Base-by-base conservation (phyloP, 2,329 filamentous ascomycete genomes). In the Cercospora nicotianae region DNA sequence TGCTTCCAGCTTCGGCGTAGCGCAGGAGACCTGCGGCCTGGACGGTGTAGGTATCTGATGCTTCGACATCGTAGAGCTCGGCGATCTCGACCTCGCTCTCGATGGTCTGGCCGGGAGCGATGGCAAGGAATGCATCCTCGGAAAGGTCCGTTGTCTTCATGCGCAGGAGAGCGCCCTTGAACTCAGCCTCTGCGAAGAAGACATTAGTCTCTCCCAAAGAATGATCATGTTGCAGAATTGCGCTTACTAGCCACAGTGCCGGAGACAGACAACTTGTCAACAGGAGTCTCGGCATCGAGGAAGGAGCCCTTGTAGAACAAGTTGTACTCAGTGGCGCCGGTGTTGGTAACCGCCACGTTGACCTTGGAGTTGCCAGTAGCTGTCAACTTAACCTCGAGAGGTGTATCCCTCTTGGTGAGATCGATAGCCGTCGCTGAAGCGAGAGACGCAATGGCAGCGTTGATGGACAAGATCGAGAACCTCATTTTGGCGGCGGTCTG, bases 71-170 rank as follows among this genome's bases (percentile, higher is more conserved):
- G 77, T 88, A 86, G 2, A 85, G 81, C 75, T 86, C 81, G 36
- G 85, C 86, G 36, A 86, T 80, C 72, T 88, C 85, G 68, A 87
- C 86, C 51, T 80, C 82, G 36, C 84, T 78, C 71, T 84, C 82
- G 70, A 88, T 80, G 8, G 84, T 83, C 75, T 86, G 77, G 36
- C 79, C 80, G 48, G 79, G 76, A 36, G 60, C 78, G 63, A 89
- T 82, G 51, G 79, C 78, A 72, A 83, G 76, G 76, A 88, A 89
- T 62, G 83, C 81, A 3, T 83, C 80, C 36, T 83, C 80, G 18
- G 74, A 77, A 23, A 88, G 80, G 51, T 79, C 78, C 1, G 75
- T 73, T 18, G 82, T 83, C 68, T 81, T 76, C 23, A 88, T 75
- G 53, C 82, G 82, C 51, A 87, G 80, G 51, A 84, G 83, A 70